Evolutionary conservation across 2,329 filamentous ascomycete genomes (phyloP).

Genomic region (Diplodia mutila): DNA sequence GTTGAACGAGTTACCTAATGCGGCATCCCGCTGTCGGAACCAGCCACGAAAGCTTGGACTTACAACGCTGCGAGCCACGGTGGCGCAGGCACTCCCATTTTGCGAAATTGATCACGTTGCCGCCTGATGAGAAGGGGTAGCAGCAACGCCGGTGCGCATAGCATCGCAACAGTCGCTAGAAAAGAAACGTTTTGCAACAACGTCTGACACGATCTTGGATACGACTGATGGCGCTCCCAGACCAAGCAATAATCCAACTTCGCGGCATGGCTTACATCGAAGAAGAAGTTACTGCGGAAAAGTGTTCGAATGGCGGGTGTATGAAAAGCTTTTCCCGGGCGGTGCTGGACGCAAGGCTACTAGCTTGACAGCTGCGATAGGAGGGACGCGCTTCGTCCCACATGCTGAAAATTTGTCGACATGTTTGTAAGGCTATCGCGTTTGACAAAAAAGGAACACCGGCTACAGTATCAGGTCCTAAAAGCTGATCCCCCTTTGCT

Average conservation of each 20-base stretch:
- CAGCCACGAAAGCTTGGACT: not conserved
- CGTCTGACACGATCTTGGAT: not conserved
- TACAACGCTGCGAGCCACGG: too few species aligned
- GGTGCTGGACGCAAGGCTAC: not conserved
- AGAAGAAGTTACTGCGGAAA: not conserved
- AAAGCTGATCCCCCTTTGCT: too few species aligned
- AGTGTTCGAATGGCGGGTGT: not conserved
- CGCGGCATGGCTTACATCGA: not conserved
- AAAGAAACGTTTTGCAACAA: not conserved
- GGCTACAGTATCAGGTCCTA: too few species aligned
- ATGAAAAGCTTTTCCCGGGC: not conserved
- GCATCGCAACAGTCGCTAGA: not conserved
- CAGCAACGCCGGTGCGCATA: not conserved
- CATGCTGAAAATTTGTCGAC: too few species aligned
- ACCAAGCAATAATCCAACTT: not conserved
- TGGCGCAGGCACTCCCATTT: not conserved
- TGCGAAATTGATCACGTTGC: not conserved
- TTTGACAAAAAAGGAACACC: too few species aligned
- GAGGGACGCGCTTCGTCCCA: not conserved
- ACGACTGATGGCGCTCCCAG: not conserved
- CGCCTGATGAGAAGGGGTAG: not conserved
- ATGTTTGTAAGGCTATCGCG: too few species aligned
- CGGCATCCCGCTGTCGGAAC: not conserved
- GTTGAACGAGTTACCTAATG: not conserved
- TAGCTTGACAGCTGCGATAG: not conserved